These are phyloP conservation scores for Ogataea methylovora DNA, from an alignment of 805 yeast genomes.

Conservation along the genomic window DNA sequence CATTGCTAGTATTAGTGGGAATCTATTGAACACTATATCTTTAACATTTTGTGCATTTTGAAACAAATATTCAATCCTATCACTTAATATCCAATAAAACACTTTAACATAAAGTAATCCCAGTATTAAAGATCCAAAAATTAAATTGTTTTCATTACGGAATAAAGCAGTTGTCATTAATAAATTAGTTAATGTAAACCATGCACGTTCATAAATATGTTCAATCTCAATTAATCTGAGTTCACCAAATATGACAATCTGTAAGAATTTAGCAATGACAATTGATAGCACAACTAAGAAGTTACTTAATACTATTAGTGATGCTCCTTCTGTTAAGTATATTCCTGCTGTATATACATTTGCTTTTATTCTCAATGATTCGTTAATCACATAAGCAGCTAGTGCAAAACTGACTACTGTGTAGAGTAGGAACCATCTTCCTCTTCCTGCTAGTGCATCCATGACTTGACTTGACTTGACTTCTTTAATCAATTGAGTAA, in stretches of 20 bases:
- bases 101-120: conserved; percentile 49
- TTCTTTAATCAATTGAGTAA: too few relatives aligned
- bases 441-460: too few relatives aligned
- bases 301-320: conserved; percentile 33
- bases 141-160: conserved; percentile 36
- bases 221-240: conserved; percentile 70
- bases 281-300: conserved; percentile 31
- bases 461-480: too few relatives aligned
- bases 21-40: conserved; percentile 27
- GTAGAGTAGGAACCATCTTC: conserved; percentile 14
- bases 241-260: conserved; percentile 60
- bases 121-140: conserved; percentile 29
- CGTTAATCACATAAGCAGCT: conserved; percentile 27
- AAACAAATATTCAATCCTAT: conserved; percentile 39
- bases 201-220: conserved; percentile 59
- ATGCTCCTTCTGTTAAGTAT: conserved; percentile 42
- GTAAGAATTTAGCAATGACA: conserved; percentile 39
- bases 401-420: conserved; percentile 25
- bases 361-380: conserved; percentile 35
- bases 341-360: conserved; percentile 43
- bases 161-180: conserved; percentile 50
- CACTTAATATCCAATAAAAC: conserved; percentile 66
- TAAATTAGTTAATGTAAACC: conserved; percentile 57
- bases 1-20: conserved; percentile 35
- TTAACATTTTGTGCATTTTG: conserved; percentile 30